Conservation (phyloP, 2,329 filamentous ascomycete genomes). For the Aspergillus sojae region DNA sequence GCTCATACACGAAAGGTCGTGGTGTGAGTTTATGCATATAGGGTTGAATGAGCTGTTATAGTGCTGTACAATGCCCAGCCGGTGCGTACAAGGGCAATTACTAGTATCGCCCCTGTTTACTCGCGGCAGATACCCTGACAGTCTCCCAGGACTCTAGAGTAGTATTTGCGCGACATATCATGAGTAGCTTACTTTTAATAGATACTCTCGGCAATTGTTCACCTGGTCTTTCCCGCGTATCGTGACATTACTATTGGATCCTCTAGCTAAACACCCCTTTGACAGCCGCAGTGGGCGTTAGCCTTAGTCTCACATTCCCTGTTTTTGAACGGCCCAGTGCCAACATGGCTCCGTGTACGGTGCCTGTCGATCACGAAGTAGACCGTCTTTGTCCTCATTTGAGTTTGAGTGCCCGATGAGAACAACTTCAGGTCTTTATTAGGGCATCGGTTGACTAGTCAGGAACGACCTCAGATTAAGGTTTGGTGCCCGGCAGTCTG, state of each 20-base stretch:
- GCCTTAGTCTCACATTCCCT: background rate
- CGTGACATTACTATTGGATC: background rate
- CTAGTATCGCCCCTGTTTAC: background rate
- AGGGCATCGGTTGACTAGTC: background rate
- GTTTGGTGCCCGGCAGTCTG: background rate
- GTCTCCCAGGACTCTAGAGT: background rate
- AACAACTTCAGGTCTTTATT: background rate
- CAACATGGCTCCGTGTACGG: background rate
- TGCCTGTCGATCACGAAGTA: background rate
- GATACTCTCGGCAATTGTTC: background rate
- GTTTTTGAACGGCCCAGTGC: background rate
- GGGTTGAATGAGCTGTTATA: background rate
- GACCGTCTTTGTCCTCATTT: background rate
- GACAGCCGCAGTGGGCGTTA: background rate
- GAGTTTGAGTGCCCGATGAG: background rate
- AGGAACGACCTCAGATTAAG: background rate
- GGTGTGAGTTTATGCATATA: background rate
- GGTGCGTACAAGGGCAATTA: background rate
- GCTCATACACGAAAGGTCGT: background rate
- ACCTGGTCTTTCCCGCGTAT: background rate
- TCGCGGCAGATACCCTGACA: background rate
- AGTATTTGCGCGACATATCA: background rate
- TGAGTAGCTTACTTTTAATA: background rate
- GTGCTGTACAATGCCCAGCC: background rate
- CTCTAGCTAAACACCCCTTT: background rate